Evolutionary conservation across 2,329 filamentous ascomycete species (phyloP).

Genomic region (Fusarium pseudograminearum): DNA sequence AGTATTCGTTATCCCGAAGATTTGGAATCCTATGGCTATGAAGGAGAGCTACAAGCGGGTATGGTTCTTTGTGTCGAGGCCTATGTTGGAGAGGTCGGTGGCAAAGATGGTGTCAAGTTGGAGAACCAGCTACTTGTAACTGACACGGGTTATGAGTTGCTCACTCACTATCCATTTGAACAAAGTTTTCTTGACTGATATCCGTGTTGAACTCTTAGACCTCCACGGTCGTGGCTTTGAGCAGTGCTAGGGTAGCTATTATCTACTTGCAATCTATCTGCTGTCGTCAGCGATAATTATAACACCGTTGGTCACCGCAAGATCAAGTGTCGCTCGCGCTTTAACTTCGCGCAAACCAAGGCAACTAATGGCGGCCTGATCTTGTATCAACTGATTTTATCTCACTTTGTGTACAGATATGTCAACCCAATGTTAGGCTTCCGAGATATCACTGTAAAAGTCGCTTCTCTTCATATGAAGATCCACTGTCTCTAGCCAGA

Average conservation of each 20-base stretch:
- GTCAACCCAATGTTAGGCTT: no score
- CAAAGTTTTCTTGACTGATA: not conserved
- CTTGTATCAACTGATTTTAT: not conserved
- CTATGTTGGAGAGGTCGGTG: not conserved
- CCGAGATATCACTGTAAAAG: no score
- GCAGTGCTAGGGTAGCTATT: not conserved
- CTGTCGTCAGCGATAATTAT: fast-evolving
- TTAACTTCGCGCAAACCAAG: not conserved
- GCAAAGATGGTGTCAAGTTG: not conserved
- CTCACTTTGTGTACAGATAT: no score
- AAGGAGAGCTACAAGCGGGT: not conserved
- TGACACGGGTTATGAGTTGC: not conserved
- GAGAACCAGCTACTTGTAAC: not conserved
- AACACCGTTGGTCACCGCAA: not conserved
- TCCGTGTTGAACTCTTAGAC: not conserved
- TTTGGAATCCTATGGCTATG: not conserved
- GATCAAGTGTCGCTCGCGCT: not conserved
- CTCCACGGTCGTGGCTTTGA: fast-evolving
- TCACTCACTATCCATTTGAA: not conserved
- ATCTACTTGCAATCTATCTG: fast-evolving
- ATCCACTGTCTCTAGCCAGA: no score
- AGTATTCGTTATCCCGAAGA: slow-evolving; percentile 1
- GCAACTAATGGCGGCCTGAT: not conserved
- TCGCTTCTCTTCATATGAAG: no score
- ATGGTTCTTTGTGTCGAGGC: not conserved